Evolutionary conservation across 1,284 basidiomycete genomes (phyloP).

Genomic region (Phaffia rhodozyma): DNA sequence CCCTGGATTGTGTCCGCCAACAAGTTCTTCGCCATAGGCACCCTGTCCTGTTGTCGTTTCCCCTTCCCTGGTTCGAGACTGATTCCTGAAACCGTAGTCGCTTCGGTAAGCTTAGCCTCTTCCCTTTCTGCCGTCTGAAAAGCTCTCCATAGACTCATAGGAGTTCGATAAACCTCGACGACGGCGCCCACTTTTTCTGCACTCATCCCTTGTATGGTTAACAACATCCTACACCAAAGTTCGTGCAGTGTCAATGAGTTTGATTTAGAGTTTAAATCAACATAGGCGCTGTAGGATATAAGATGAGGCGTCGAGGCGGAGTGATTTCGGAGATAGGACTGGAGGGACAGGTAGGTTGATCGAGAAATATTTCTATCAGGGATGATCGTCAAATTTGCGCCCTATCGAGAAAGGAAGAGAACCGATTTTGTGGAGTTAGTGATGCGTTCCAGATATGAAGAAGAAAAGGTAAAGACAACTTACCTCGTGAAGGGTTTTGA

Average conservation of each 20-base stretch:
- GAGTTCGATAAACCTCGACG: conserved; percentile 40
- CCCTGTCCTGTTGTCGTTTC: conserved; percentile 1
- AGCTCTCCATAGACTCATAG: conserved; percentile 35
- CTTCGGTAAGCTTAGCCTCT: conserved; percentile 9
- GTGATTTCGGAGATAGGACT: conserved; percentile 30
- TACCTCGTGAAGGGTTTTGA: conserved; percentile 35
- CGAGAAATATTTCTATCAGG: conserved; percentile 31
- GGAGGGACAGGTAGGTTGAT: conserved; percentile 27
- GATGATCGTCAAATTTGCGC: conserved; percentile 36
- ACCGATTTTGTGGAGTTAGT: background rate
- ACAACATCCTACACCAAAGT: conserved; percentile 42
- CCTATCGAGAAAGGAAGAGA: conserved; percentile 1
- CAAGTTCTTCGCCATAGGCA: conserved; percentile 20
- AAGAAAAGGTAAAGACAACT: background rate
- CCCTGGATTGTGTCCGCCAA: conserved; percentile 33
- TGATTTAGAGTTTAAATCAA: conserved; percentile 41
- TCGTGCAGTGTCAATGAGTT: conserved; percentile 37
- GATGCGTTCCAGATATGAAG: background rate
- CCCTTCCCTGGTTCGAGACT: background rate
- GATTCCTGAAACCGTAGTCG: background rate
- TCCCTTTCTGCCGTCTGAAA: conserved; percentile 26
- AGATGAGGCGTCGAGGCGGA: conserved; percentile 31
- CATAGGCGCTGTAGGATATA: conserved; percentile 39
- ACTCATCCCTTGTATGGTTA: conserved; percentile 42
- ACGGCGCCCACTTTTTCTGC: conserved; percentile 41